These are phyloP conservation scores for Lachnellula cervina DNA, from an alignment of 2,329 filamentous ascomycete genomes.

Conservation along the genomic window DNA sequence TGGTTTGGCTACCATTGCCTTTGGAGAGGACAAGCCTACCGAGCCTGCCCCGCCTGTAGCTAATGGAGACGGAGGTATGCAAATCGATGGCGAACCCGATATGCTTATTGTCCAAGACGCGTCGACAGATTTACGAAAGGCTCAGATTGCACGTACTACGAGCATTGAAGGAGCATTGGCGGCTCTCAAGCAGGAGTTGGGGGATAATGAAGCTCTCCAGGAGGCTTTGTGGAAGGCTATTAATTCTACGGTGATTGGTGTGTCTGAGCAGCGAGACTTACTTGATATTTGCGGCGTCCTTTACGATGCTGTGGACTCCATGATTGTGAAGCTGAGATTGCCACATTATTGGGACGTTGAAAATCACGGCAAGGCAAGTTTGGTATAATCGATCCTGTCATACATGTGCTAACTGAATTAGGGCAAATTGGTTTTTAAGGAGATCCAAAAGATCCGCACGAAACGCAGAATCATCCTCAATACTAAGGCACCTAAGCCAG, in stretches of 20 bases:
- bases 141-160: slow-evolving; percentile 43
- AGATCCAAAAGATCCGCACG: slow-evolving; percentile 27
- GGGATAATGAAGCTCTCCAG: slow-evolving; percentile 41
- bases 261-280: slow-evolving; percentile 45
- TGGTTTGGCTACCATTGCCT: slow-evolving; percentile 58
- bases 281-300: slow-evolving; percentile 48
- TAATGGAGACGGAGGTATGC: slow-evolving; percentile 15
- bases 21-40: slow-evolving; percentile 48
- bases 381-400: background rate
- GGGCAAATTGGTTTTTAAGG: slow-evolving; percentile 28
- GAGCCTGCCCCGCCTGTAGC: slow-evolving; percentile 20
- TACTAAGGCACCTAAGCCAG: background rate
- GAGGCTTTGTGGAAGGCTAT: slow-evolving; percentile 46
- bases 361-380: slow-evolving; percentile 34
- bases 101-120: slow-evolving; percentile 44
- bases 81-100: slow-evolving; percentile 16
- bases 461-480: slow-evolving; percentile 10
- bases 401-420: slow-evolving; percentile 11
- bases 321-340: slow-evolving; percentile 43
- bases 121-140: slow-evolving; percentile 41
- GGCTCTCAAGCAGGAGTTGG: slow-evolving; percentile 45
- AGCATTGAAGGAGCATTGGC: slow-evolving; percentile 43
- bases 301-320: slow-evolving; percentile 43
- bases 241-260: slow-evolving; percentile 42
- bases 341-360: slow-evolving; percentile 43